Evolutionary conservation across 2,329 filamentous ascomycete genomes (phyloP), one percentile per base, ranked within the genome.

Genomic region (Apiospora phragmitis): DNA sequence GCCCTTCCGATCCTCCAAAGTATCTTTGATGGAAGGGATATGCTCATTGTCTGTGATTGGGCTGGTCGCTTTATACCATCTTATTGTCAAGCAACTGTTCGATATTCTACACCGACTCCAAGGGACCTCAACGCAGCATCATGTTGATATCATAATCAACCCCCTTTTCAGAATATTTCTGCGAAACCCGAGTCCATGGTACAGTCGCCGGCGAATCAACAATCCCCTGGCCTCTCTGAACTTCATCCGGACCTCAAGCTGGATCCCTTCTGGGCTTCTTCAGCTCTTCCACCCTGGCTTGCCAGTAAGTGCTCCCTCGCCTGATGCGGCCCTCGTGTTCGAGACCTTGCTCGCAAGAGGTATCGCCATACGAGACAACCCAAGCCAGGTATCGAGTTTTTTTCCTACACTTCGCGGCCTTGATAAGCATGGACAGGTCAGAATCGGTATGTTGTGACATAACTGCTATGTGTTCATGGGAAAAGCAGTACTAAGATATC

Each of bases 401-500:
- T 1, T 51, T 68, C 9, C 14, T 68, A 4, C 32, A 55, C 24
- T 41, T 68, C 9, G 45, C 67, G 4, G 45, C 42, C 5, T 29
- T 67, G 16, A 67, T 55, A 29, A 41, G 35, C 4, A n/a, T 38
- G 6, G 67, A 68, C 38, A 9, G 14, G 6, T 55, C 45, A 11
- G 66, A 8, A 9, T n/a, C 43, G 21, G 67, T 68, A 49, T 5
- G 55, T 38, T 62, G 11, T 7, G 32, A 2, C 1, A 9, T 3
- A 5, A 3, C 9, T n/a, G 8, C 32, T 24, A n/a, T 5, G 6
- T 1, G 0, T 14, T 2, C 4, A 2, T 12, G 18, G 2, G 0
- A 12, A 11, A 5, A 24, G n/a, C 47, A n/a, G 38, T 38, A 24
- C 55, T 62, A 14, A 62, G 6, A 8, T 5, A 9, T 9, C 18